Conservation (phyloP, 176 grass and related monocot genomes). For the Zea luxurians region DNA sequence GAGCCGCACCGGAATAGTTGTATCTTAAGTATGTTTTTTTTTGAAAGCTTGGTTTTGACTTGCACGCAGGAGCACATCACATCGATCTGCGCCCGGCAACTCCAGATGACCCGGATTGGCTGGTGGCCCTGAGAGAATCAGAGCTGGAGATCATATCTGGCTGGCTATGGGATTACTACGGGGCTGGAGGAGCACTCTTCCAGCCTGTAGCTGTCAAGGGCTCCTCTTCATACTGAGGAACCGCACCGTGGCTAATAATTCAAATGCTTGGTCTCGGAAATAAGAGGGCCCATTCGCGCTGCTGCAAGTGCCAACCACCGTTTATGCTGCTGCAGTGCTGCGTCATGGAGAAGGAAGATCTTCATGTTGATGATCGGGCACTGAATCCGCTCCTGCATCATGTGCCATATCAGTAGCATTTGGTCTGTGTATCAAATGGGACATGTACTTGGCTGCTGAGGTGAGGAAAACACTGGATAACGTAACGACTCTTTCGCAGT, state of each 20-base stretch:
- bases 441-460: background rate
- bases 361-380: background rate
- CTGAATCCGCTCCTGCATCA: background rate
- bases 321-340: background rate
- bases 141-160: conserved; percentile 72
- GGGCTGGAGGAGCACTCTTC: conserved; percentile 36
- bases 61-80: conserved; percentile 81
- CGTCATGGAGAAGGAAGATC: background rate
- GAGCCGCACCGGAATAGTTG: background rate
- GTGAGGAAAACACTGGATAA: background rate
- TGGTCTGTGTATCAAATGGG: background rate
- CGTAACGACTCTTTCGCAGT: background rate
- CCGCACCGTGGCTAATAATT: too few species aligned
- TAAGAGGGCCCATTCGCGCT: background rate
- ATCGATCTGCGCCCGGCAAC: conserved; percentile 69
- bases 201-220: conserved; percentile 15
- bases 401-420: background rate
- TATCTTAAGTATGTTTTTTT: too few species aligned
- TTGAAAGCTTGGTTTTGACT: background rate
- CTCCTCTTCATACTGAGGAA: conserved; percentile 6
- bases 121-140: conserved; percentile 67
- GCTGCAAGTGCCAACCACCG: background rate
- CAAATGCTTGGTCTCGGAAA: too few species aligned
- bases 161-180: conserved; percentile 74
- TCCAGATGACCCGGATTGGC: conserved; percentile 75